phyloP scores from a whole-genome alignment of 2,329 filamentous ascomycete genomes.

The Phialemonium atrogriseum region DNA sequence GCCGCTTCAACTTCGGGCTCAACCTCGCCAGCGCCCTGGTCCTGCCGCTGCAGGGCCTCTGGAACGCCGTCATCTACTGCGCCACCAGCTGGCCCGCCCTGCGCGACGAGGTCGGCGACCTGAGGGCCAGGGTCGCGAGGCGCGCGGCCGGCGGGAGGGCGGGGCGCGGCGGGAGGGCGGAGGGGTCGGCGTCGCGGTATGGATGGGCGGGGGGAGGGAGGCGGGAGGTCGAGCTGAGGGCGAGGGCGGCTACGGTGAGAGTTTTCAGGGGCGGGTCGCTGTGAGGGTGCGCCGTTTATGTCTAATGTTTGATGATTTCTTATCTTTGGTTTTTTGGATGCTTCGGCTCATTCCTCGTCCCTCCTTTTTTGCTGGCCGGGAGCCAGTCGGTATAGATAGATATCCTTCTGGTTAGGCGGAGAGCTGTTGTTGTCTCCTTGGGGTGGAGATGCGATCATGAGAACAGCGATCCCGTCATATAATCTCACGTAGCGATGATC shows the following conservation, averaged over 20 bases:
- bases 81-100: conserved; percentile 47
- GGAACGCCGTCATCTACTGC: conserved; percentile 73
- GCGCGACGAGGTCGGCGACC: conserved; percentile 13
- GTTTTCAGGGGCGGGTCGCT: conserved; percentile 13
- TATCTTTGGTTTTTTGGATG: no score
- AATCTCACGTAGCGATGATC: no score
- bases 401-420: no score
- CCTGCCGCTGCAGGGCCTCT: conserved; percentile 69
- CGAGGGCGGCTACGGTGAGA: conserved; percentile 8
- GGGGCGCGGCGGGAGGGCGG: background rate
- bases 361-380: no score
- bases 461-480: no score
- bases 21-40: conserved; percentile 64
- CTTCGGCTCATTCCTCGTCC: no score
- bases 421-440: no score
- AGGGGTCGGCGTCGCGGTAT: background rate
- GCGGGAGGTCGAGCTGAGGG: background rate
- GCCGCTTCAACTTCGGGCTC: conserved; percentile 50
- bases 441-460: no score
- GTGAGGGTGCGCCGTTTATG: conserved; percentile 1
- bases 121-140: conserved; percentile 1
- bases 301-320: background rate
- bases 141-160: background rate
- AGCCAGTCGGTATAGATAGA: no score
- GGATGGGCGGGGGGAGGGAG: background rate